Evolutionary conservation across 306 rosid species (phyloP).

Genomic region (Styphnolobium japonicum): DNA sequence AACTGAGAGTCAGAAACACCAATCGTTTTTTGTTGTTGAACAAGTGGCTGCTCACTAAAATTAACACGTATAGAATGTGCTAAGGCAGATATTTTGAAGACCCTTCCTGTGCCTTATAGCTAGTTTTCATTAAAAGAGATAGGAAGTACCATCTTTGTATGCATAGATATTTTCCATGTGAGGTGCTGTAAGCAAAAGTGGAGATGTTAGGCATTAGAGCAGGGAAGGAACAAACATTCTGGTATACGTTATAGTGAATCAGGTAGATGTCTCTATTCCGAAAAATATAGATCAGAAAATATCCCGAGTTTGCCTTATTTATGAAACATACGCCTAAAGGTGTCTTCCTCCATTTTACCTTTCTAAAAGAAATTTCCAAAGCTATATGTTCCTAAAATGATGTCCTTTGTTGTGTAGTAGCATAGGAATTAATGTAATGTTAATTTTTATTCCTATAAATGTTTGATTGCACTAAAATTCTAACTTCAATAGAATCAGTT

Average conservation of each 20-base stretch:
- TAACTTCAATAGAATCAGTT: too few species aligned
- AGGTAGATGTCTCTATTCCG: constrained; percentile 53
- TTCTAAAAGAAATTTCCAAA: neutral
- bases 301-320: neutral
- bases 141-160: neutral
- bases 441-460: too few species aligned
- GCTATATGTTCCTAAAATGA: neutral
- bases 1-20: neutral
- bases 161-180: constrained; percentile 37
- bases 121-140: neutral
- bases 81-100: neutral
- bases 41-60: neutral
- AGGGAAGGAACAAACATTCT: constrained; percentile 47
- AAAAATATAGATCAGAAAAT: neutral
- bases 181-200: constrained; percentile 31
- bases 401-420: neutral
- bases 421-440: too few species aligned
- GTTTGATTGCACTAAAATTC: too few species aligned
- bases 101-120: neutral
- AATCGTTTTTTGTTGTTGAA: neutral
- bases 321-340: neutral
- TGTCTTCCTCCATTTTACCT: neutral
- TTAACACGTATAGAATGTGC: neutral
- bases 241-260: constrained; percentile 40
- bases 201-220: constrained; percentile 40